Percentiles rank a stretch among this genome's conserved stretches.
Conservation (phyloP, 2,329 filamentous ascomycete species). For the Talaromyces sp. region DNA sequence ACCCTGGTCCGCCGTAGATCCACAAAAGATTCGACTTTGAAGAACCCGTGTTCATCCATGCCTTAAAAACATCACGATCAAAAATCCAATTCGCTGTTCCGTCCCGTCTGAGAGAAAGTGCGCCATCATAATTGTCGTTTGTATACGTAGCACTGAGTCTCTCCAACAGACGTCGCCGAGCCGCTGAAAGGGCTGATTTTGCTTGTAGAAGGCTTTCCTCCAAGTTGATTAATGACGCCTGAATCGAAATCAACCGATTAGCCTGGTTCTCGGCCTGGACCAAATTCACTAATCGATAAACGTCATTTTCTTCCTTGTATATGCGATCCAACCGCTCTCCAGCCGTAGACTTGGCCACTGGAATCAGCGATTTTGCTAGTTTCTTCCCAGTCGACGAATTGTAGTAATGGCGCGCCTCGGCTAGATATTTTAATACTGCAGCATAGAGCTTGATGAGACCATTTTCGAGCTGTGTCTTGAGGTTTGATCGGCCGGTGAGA, state of each 20-base stretch:
- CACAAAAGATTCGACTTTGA: background rate
- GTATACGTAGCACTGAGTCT: conserved; percentile 2
- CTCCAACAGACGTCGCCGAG: background rate
- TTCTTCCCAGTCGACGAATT: background rate
- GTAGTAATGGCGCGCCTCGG: background rate
- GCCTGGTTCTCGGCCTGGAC: background rate
- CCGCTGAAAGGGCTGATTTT: background rate
- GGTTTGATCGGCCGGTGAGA: background rate
- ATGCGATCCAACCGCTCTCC: background rate
- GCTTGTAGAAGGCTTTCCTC: background rate
- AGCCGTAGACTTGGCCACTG: background rate
- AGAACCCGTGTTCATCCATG: background rate
- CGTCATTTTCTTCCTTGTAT: background rate
- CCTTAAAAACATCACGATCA: background rate
- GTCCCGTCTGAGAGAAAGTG: background rate
- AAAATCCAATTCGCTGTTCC: background rate
- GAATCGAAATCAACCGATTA: background rate
- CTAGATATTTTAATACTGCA: background rate
- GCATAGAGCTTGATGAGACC: background rate
- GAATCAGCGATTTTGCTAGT: background rate
- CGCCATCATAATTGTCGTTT: background rate
- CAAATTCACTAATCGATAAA: background rate
- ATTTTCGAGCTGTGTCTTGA: background rate
- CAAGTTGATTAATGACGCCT: background rate
- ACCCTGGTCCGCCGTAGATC: background rate